Evolutionary conservation across 1,284 basidiomycete species (phyloP), one percentile per base, ranked within the genome.

Genomic region (Porogramme epimiltina): DNA sequence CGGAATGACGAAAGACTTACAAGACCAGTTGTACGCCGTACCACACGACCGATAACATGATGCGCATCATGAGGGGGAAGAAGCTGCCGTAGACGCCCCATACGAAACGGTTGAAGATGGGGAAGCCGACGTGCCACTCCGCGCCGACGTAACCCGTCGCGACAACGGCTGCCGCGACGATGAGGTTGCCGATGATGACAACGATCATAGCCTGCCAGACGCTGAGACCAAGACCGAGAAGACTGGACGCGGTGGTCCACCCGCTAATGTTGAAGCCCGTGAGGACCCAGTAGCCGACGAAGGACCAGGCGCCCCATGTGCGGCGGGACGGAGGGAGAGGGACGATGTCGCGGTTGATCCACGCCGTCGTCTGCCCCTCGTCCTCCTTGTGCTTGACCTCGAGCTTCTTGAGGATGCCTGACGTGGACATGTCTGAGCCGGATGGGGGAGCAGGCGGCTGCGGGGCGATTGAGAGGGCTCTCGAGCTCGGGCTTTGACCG

Each of bases 201-300:
- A 54, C 56, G 33, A 60, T 26, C 52, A 62, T 49, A 2, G 61
- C 61, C 38, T 62, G 61, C 61, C 61, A 62, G 23, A 59, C 59
- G 22, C 49, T 56, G 41, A 62, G 56, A 11, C 61, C 61, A n/a
- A 51, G 18, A 1, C 56, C 58, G 11, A 62, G 58, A 2, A 62
- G 56, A 36, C 58, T 60, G 3, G 61, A 62, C 15, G 58, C 61
- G 2, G 58, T 56, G 42, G 59, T 58, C 51, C 59, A 62, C 8
- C 54, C 56, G 25, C 52, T 52, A 49, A 62, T 62, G 33, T 58
- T 62, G 54, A 62, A 58, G 23, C 57, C 55, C 4, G 57, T 58
- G 37, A 62, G 54, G 22, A 62, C 47, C 61, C 61, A 62, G 45
- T 58, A 58, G 18, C 59, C 61, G 47, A 62, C 51, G 47, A 62